Evolutionary conservation across 768 basidiomycete genomes (phyloP), one percentile per base, ranked within the genome.

Genomic region (Pluteus cervinus): DNA sequence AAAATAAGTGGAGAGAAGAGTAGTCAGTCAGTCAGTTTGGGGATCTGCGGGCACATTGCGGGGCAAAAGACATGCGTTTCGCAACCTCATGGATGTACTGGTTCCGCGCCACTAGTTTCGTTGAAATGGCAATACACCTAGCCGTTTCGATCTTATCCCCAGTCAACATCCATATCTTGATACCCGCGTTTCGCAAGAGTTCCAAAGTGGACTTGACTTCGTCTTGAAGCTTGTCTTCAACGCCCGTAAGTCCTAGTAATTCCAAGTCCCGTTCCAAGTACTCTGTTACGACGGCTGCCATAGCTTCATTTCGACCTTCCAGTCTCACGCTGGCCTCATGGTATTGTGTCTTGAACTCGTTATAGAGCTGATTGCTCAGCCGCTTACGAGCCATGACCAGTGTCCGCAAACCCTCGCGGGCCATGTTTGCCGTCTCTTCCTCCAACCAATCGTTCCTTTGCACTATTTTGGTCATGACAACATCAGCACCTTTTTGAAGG

Each of bases 131-230:
- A 53, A 99, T 99, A 60, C 92, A 94, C 24, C 93, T 83, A 4
- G 96, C 96, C 3, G 96, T 99, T 68, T 99, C 96, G 34, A 98
- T 90, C 67, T 98, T 99, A 61, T 99, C 96, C 1, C 96, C 94
- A 0, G 96, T 99, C 50, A 98, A 69, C 96, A 98, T 98, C 96
- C 96, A 99, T 41, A 99, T 98, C 72, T 88, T 96, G 61, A 99
- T 81, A 4, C 94, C 94, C 0, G 94, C 96, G 56, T 98, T 98
- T 47, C 93, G 68, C 45, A 99, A 58, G 36, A 98, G 54, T 61
- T 98, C 96, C 41, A 99, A 63, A 2, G 96, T 96, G 30, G 82
- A 77, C 57, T 87, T 92, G 50, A 99, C 94, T 16, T 94, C 93
- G 43, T 98, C 96, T 53, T 99, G 96, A 41, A 99, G 62, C 62